Base-by-base conservation (phyloP, 331 rosid species). In the Malus hybrid region DNA sequence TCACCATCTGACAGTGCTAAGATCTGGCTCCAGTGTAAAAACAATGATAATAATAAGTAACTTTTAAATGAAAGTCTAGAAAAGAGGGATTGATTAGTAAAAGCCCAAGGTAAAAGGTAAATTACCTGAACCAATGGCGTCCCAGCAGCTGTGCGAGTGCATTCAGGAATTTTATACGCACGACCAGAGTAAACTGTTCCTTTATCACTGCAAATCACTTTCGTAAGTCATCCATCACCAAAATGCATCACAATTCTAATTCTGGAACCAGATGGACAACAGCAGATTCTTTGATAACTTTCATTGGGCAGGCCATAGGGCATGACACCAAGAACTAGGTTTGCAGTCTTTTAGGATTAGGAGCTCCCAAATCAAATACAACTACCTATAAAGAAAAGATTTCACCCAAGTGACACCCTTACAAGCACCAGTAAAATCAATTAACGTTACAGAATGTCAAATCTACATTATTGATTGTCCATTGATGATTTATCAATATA, bases 121-220 rank as follows among this genome's bases (percentile, higher is more conserved):
- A 67, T 83, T 74, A 95, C 99, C 73, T 92, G 99, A 86, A 95
- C 71, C 74, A 95, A 89, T 44, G 99, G 97, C 0, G 91, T 92
- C 77, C 99, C 99, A 58, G 99, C 89, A 72, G 97, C 99, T 62
- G 89, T 90, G 32, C 97, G 88, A 74, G 89, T 84, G 79, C 97
- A 90, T 67, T 92, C 99, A 8, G 99, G 89, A 89, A 95, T 89
- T 84, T 95, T 95, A 79, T 86, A 95, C 1, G 99, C 99, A 39
- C 97, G 99, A 75, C 97, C 89, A 9, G 97, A 92, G 82, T 95
- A 92, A 30, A 95, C 99, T 22, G 84, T 89, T 76, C 99, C 99
- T 76, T 84, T 95, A 34, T 95, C 99, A 82, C 99, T 95, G 84
- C 80, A 71, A 68, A 55, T 26, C 70, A 29, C 52, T 65, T 71